Conservation (phyloP, 129 eudicot species). For the Cynara cardunculus region DNA sequence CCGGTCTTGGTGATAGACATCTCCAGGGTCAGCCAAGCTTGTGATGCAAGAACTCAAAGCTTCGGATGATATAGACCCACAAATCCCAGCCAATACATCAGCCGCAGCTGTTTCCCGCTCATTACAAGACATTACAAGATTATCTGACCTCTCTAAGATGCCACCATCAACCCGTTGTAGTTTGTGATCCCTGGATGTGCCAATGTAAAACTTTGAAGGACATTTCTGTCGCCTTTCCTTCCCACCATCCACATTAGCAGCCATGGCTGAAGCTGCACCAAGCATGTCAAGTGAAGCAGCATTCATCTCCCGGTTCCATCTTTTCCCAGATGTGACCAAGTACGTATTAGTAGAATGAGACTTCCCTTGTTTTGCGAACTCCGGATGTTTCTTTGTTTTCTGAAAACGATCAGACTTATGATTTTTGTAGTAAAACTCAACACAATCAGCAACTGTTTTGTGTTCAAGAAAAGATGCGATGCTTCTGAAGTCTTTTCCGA, state of each 20-base stretch:
- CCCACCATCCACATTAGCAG: constrained; percentile 48
- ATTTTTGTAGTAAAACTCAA: constrained; percentile 92
- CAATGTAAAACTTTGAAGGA: constrained; percentile 25
- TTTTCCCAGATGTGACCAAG: constrained; percentile 64
- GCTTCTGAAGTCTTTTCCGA: constrained; percentile 76
- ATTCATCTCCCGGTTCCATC: constrained; percentile 49
- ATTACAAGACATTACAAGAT: constrained; percentile 29
- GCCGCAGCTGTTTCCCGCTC: constrained; percentile 88
- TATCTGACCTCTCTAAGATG: constrained; percentile 34
- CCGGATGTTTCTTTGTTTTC: constrained; percentile 53
- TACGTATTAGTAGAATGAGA: constrained; percentile 43
- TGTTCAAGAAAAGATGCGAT: constrained; percentile 74
- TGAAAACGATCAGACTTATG: constrained; percentile 78
- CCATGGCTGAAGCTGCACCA: constrained; percentile 81
- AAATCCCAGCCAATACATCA: constrained; percentile 93
- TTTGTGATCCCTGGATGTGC: constrained; percentile 24
- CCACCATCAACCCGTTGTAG: constrained; percentile 29
- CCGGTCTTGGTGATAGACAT: constrained; percentile 49
- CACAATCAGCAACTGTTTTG: constrained; percentile 77
- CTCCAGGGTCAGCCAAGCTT: constrained; percentile 60
- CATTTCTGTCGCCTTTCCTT: constrained; percentile 29
- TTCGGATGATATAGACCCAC: constrained; percentile 94
- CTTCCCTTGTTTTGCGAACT: constrained; percentile 41
- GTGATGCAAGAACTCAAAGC: constrained; percentile 96
- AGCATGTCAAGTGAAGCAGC: constrained; percentile 76